Evolutionary conservation across 1,284 basidiomycete genomes (phyloP), one percentile per base, ranked within the genome.

Genomic region (Pseudozyma sp.): DNA sequence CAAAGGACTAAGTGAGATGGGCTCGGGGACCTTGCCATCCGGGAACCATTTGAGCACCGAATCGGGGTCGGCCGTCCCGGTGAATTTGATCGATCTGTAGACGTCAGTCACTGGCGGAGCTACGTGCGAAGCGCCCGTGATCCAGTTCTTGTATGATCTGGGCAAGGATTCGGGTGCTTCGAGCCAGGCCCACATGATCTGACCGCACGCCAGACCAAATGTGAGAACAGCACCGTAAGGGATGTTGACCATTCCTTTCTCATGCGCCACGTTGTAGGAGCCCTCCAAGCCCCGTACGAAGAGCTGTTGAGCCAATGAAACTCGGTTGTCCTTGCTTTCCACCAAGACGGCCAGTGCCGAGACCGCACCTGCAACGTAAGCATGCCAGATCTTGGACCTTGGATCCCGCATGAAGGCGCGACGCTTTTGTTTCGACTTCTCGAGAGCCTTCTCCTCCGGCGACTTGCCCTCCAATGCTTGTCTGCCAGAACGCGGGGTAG

Each of bases 281-380:
- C 93, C 93, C 81, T 95, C 93, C 19, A 95, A 85, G 0, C 94
- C 93, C 14, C 80, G 81, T 54, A 95, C 93, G 84, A 95, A 93
- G 77, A 95, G 87, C 87, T 98, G 95, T 80, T 97, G 95, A 0
- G 92, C 92, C 65, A 97, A 92, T 13, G 90, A 89, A 3, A 89
- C 87, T 63, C 93, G 87, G 48, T 92, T 87, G 2, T 88, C 88
- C 62, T 87, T 88, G 78, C 90, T 92, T 87, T 97, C 94, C 83
- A 92, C 93, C 82, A 93, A 87, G 48, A 98, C 89, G 0, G 92
- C 92, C n/a, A 93, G 76, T 7, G 90, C 91, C 0, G 92, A 92
- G 31, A 95, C 82, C 0, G 92, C 90, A 14, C 95, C 95, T 2
- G 96, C 94, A 6, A 93, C 85, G 0, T 93, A 90, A 1, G 95